These are phyloP conservation scores for Saturnispora ahearnii DNA, from an alignment of 805 yeast genomes.

Conservation along the genomic window DNA sequence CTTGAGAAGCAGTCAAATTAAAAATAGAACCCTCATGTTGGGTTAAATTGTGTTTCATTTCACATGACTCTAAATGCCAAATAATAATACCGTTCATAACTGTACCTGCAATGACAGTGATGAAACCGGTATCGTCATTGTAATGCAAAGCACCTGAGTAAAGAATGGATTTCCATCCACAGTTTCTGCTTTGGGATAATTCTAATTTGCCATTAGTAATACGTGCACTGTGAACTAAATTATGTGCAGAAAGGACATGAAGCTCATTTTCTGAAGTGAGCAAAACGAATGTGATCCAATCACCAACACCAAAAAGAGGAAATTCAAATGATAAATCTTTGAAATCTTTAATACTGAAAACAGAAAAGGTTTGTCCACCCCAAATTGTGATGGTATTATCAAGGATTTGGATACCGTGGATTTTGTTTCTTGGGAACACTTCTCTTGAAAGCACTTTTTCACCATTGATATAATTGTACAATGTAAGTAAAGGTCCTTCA, in stretches of 20 bases:
- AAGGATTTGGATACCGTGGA: slow-evolving; percentile 59
- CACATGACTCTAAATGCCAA: slow-evolving; percentile 49
- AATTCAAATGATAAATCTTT: slow-evolving; percentile 13
- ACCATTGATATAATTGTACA: slow-evolving; percentile 37
- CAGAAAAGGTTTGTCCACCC: slow-evolving; percentile 66
- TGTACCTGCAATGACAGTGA: slow-evolving; percentile 78
- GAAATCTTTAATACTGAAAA: slow-evolving; percentile 30
- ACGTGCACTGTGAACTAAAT: slow-evolving; percentile 40
- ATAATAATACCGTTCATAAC: slow-evolving; percentile 80
- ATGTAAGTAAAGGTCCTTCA: slow-evolving; percentile 57
- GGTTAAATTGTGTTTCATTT: slow-evolving; percentile 45
- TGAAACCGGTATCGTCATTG: slow-evolving; percentile 27
- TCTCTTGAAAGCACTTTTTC: slow-evolving; percentile 30
- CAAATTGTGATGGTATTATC: slow-evolving; percentile 28
- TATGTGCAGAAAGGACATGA: slow-evolving; percentile 71
- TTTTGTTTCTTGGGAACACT: slow-evolving; percentile 63
- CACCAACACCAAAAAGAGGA: slow-evolving; percentile 49
- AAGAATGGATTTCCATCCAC: slow-evolving; percentile 69
- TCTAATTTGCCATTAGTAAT: slow-evolving; percentile 17
- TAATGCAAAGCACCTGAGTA: slow-evolving; percentile 75
- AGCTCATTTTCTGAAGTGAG: slow-evolving; percentile 32
- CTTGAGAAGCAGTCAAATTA: slow-evolving; percentile 54
- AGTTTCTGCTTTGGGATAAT: slow-evolving; percentile 30
- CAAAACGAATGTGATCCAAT: slow-evolving; percentile 69
- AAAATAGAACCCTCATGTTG: slow-evolving; percentile 92